Evolutionary conservation across 495 filamentous ascomycete genomes (phyloP).

Genomic region (Xylaria telfairii): DNA sequence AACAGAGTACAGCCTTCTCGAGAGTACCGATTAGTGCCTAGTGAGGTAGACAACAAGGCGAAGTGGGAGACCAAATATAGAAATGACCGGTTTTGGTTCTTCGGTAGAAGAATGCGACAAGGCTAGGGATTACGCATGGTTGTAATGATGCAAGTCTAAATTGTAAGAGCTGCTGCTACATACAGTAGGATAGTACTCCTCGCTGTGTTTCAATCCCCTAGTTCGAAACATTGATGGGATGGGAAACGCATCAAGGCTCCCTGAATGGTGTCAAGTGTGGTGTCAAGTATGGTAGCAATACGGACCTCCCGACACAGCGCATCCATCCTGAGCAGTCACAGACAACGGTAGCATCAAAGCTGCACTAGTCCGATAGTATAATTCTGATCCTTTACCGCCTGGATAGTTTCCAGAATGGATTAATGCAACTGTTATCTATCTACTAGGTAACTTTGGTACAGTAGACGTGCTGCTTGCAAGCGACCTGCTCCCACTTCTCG

Average conservation of each 20-base stretch:
- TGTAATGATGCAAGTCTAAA: not conserved
- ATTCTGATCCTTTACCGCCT: constrained; percentile 1
- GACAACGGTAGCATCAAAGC: not conserved
- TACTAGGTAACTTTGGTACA: not conserved
- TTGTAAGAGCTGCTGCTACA: not conserved
- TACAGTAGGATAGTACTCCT: too few relatives aligned
- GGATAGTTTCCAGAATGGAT: not conserved
- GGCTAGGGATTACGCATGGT: not conserved
- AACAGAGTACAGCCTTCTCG: constrained; percentile 21
- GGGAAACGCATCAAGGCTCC: constrained; percentile 11
- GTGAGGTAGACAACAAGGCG: constrained; percentile 15
- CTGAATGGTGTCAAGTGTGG: constrained; percentile 11
- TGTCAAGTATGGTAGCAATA: not conserved
- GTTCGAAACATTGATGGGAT: constrained; percentile 11
- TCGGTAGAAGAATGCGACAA: not conserved
- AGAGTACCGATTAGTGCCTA: not conserved
- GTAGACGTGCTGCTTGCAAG: not conserved
- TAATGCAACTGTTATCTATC: not conserved
- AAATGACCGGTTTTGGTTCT: not conserved
- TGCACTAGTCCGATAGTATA: constrained; percentile 2
- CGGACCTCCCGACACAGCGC: constrained; percentile 4
- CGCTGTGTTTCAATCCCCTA: constrained; percentile 14
- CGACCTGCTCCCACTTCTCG: not conserved
- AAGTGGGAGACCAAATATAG: constrained; percentile 24
- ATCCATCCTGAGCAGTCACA: not conserved